Evolutionary conservation across 2,329 filamentous ascomycete genomes (phyloP).

Genomic region (Fusarium euwallaceae): DNA sequence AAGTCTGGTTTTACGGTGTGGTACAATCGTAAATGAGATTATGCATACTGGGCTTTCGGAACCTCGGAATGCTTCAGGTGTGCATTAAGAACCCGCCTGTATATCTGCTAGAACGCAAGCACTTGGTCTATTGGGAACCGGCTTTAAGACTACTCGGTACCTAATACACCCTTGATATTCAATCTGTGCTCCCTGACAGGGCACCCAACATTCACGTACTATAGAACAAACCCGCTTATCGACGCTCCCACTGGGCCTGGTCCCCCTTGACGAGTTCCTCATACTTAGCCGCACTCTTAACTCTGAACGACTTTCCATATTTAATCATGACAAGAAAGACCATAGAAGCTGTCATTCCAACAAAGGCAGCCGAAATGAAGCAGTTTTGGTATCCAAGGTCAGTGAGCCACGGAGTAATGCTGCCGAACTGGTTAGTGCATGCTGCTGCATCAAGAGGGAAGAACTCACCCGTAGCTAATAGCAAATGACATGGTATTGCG

Average conservation of each 20-base stretch:
- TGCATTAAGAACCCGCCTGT: no score
- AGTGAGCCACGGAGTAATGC: slow-evolving; percentile 61
- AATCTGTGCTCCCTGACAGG: background rate
- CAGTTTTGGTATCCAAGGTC: slow-evolving; percentile 58
- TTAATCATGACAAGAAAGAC: slow-evolving; percentile 61
- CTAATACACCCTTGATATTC: background rate
- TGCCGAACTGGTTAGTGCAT: slow-evolving; percentile 42
- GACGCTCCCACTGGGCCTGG: slow-evolving; percentile 1
- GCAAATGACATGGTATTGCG: slow-evolving; percentile 55
- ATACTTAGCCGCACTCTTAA: slow-evolving; percentile 31
- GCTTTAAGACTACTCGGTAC: background rate
- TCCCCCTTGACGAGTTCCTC: slow-evolving; percentile 25
- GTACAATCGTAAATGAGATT: no score
- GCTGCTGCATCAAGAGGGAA: fast-evolving
- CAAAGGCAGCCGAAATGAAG: slow-evolving; percentile 57
- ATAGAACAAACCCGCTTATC: background rate
- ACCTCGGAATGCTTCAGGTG: no score
- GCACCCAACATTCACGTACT: background rate
- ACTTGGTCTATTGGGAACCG: no score
- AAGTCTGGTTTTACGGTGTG: background rate
- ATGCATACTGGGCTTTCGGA: no score
- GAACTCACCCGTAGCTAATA: slow-evolving; percentile 48
- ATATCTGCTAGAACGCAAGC: no score
- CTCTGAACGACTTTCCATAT: slow-evolving; percentile 55
- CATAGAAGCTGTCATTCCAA: slow-evolving; percentile 55